A percentile compares a stretch with the other conserved stretches of the same genome.
Evolutionary conservation across 1,284 basidiomycete genomes (phyloP).

Genomic region (Mrakiaceae sp.): DNA sequence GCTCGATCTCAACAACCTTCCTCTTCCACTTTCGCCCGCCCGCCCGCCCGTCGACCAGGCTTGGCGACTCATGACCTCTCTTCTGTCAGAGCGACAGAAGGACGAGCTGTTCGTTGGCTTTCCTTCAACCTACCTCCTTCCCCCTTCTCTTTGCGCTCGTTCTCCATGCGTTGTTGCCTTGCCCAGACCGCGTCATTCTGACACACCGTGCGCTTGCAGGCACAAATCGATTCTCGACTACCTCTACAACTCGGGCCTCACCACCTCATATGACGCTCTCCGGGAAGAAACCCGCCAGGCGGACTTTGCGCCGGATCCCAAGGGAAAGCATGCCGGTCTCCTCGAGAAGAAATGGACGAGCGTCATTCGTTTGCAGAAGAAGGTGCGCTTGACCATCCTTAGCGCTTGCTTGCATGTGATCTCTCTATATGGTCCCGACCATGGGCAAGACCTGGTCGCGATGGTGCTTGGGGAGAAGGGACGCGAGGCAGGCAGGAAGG

Average conservation of each 20-base stretch:
- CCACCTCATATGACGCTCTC: conserved; percentile 51
- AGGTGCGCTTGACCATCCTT: conserved; percentile 42
- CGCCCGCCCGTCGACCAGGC: not conserved
- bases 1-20: not conserved
- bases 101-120: conserved; percentile 60
- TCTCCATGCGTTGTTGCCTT: not conserved
- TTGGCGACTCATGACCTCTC: conserved; percentile 1
- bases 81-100: conserved; percentile 62
- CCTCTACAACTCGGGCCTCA: conserved; percentile 54
- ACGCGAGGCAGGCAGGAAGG: not conserved
- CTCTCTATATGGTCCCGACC: no score
- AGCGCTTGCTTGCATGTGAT: no score
- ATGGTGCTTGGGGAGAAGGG: not conserved
- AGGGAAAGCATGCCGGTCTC: conserved; percentile 67
- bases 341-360: conserved; percentile 94
- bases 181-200: not conserved
- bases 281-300: conserved; percentile 44
- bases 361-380: conserved; percentile 84
- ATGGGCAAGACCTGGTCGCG: no score
- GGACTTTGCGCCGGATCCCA: conserved; percentile 64
- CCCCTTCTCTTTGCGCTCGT: not conserved
- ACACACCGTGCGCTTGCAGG: conserved; percentile 36
- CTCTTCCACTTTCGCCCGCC: not conserved
- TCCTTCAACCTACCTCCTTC: conserved; percentile 19
- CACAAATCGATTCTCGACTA: conserved; percentile 80